Percentiles rank a stretch among this genome's conserved stretches.
phyloP scores from a whole-genome alignment of 345 rosid genomes.

The Toxicodendron radicans region DNA sequence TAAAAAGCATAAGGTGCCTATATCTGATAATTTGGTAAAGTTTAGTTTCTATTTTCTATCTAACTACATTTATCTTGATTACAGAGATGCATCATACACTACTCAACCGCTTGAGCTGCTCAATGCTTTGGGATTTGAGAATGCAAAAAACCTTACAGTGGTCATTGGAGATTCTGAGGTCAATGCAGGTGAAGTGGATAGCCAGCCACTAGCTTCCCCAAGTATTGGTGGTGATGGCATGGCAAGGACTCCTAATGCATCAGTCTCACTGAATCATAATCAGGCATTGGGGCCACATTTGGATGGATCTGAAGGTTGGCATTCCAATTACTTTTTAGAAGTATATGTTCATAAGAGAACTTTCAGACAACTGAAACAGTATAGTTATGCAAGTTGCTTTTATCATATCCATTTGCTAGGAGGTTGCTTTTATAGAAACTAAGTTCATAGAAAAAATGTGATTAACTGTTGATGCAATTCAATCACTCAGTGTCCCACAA shows the following conservation, averaged over 20 bases:
- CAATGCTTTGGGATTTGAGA: conserved; percentile 68
- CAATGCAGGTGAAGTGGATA: conserved; percentile 37
- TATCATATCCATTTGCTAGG: background rate
- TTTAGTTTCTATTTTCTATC: conserved; percentile 7
- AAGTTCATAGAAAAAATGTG: background rate
- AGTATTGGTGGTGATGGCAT: conserved; percentile 34
- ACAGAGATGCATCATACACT: conserved; percentile 93
- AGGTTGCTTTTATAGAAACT: conserved; percentile 3
- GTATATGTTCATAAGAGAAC: background rate
- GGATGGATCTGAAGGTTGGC: conserved; percentile 74
- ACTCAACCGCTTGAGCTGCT: conserved; percentile 98
- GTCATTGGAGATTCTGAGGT: conserved; percentile 48
- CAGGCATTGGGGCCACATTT: conserved; percentile 39
- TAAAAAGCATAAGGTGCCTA: conserved; percentile 91
- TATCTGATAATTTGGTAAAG: conserved; percentile 1
- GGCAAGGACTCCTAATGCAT: conserved; percentile 25
- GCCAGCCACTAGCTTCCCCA: conserved; percentile 36
- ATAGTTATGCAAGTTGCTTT: background rate
- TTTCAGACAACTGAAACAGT: conserved; percentile 1
- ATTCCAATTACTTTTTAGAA: background rate
- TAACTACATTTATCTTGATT: conserved; percentile 20
- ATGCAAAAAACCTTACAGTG: conserved; percentile 34
- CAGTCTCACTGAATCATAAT: conserved; percentile 30
- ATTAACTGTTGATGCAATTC: conserved; percentile 2
- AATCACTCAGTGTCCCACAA: background rate